These are phyloP conservation scores for Tulasnella sp. DNA, from an alignment of 768 basidiomycete genomes.

Conservation along the genomic window DNA sequence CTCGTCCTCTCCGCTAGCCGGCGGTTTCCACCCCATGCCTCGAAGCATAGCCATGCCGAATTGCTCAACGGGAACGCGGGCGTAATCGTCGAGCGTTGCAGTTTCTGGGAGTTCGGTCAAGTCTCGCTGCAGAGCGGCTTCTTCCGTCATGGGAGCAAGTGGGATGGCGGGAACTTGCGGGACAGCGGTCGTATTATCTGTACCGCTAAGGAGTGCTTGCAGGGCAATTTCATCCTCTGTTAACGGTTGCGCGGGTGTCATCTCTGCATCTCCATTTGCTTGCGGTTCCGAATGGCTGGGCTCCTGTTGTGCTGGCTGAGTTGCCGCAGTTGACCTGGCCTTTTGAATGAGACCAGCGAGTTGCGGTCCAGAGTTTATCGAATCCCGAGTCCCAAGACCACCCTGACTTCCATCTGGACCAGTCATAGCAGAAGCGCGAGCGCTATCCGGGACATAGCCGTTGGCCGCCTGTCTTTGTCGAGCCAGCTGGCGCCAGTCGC, in stretches of 20 bases:
- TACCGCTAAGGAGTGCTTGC: constrained; percentile 28
- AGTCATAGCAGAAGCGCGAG: constrained; percentile 32
- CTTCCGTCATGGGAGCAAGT: constrained; percentile 49
- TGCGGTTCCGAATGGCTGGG: constrained; percentile 19
- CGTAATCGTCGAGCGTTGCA: constrained; percentile 76
- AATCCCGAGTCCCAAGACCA: constrained; percentile 59
- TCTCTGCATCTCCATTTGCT: constrained; percentile 20
- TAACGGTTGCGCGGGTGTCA: constrained; percentile 38
- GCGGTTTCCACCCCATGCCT: constrained; percentile 95
- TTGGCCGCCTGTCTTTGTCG: constrained; percentile 45
- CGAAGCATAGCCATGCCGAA: constrained; percentile 89
- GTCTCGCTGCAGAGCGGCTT: constrained; percentile 77
- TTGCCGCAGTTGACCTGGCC: constrained; percentile 17
- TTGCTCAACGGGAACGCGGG: constrained; percentile 78
- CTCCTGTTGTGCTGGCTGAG: constrained; percentile 21
- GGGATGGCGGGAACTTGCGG: constrained; percentile 52
- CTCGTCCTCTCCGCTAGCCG: constrained; percentile 50
- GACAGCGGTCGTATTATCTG: constrained; percentile 20
- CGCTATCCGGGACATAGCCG: constrained; percentile 57
- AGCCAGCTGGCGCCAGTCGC: constrained; percentile 80
- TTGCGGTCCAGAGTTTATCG: constrained; percentile 68
- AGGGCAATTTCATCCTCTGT: constrained; percentile 29
- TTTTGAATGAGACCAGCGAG: constrained; percentile 53
- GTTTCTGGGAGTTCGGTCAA: constrained; percentile 64
- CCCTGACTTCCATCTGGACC: constrained; percentile 66